A percentile compares a stretch with the other conserved stretches of the same genome.
phyloP scores from a whole-genome alignment of 345 rosid genomes.

The Salix exigua region DNA sequence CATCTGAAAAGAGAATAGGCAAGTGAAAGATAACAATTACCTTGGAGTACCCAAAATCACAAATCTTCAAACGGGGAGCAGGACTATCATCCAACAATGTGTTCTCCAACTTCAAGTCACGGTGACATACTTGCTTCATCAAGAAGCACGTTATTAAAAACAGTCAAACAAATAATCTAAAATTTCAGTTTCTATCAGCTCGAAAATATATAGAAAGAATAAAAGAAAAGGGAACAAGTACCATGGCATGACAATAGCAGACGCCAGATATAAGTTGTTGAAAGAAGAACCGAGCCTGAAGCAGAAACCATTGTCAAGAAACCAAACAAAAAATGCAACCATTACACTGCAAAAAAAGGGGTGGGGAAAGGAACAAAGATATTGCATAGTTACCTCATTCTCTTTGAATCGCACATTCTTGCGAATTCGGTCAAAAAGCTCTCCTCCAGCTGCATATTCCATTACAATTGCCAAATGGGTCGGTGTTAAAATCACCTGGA shows the following conservation, averaged over 20 bases:
- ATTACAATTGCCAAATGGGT: constrained; percentile 35
- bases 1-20: too few relatives aligned
- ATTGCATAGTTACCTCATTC: constrained; percentile 24
- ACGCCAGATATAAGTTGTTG: constrained; percentile 37
- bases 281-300: constrained; percentile 35
- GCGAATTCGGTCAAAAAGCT: constrained; percentile 33
- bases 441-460: constrained; percentile 39
- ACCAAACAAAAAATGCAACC: neutral
- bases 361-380: neutral
- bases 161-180: neutral
- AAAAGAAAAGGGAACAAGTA: neutral
- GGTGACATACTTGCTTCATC: constrained; percentile 41
- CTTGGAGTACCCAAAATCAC: constrained; percentile 37
- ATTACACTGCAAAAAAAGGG: too few relatives aligned
- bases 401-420: constrained; percentile 27
- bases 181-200: neutral
- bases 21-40: constrained; percentile 4
- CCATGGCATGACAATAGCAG: constrained; percentile 36
- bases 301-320: constrained; percentile 3
- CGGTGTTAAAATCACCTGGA: constrained; percentile 30
- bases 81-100: constrained; percentile 33
- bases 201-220: neutral
- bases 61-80: constrained; percentile 34
- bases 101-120: constrained; percentile 37
- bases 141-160: constrained; percentile 2